Percentiles rank a stretch among this genome's conserved stretches.
phyloP scores from a whole-genome alignment of 495 filamentous ascomycete species.

The Pyronema domesticum region DNA sequence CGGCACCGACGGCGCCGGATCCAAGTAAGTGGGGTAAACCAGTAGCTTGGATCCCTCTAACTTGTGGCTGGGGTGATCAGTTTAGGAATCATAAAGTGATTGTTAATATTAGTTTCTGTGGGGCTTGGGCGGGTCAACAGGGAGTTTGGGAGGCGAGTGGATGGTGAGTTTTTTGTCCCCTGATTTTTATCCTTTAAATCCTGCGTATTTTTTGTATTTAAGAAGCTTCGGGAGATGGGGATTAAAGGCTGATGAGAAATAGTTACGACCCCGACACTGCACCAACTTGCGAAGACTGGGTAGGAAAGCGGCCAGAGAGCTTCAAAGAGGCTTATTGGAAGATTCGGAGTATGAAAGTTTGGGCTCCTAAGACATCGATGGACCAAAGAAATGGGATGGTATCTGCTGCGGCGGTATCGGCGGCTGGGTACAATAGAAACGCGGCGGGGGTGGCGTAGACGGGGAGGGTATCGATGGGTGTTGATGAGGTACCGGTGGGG shows the following conservation, averaged over 20 bases:
- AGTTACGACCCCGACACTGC: constrained; percentile 26
- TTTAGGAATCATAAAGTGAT: constrained; percentile 60
- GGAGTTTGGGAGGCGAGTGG: constrained; percentile 28
- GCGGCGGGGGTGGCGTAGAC: too few relatives aligned
- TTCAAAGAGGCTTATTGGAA: constrained; percentile 54
- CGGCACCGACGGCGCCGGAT: constrained; percentile 42
- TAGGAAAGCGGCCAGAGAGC: constrained; percentile 38
- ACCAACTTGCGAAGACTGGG: constrained; percentile 39
- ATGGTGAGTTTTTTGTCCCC: constrained; percentile 9
- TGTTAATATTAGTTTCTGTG: constrained; percentile 74
- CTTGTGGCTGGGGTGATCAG: constrained; percentile 45
- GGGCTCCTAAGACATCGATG: not conserved
- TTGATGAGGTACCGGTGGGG: too few relatives aligned
- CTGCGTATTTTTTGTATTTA: too few relatives aligned
- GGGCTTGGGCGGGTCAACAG: constrained; percentile 64
- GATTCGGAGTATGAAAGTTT: constrained; percentile 36
- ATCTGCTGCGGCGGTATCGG: too few relatives aligned
- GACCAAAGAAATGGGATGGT: too few relatives aligned
- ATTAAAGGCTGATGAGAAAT: not conserved
- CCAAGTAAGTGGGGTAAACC: constrained; percentile 48
- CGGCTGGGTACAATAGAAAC: too few relatives aligned
- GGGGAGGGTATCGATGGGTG: too few relatives aligned
- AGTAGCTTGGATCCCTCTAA: constrained; percentile 41
- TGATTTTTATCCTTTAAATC: too few relatives aligned
- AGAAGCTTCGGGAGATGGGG: not conserved